Percentiles rank a stretch among this genome's conserved stretches.
Evolutionary conservation across 1,139 yeast genomes (phyloP).

Genomic region (Geotrichum klebahnii): DNA sequence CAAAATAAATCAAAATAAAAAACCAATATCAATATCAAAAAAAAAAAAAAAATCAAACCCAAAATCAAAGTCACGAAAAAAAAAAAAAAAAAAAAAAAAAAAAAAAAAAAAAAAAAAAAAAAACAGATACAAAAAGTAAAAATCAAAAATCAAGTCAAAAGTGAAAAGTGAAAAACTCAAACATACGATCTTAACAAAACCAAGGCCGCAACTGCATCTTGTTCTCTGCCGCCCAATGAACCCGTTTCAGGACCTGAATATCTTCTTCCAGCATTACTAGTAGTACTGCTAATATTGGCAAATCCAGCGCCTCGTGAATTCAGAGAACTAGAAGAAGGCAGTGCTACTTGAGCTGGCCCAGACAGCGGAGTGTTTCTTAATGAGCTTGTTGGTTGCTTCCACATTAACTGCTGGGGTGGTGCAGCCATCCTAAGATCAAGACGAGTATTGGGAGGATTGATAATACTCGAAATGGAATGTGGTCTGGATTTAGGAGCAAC

Average conservation of each 20-base stretch:
- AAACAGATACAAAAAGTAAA: slow-evolving; percentile 5
- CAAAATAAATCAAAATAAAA: no score
- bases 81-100: background rate
- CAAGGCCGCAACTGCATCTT: slow-evolving; percentile 22
- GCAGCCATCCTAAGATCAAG: background rate
- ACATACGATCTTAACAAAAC: slow-evolving; percentile 17
- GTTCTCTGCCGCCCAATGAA: slow-evolving; percentile 9
- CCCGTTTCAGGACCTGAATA: no score
- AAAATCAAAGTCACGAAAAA: background rate
- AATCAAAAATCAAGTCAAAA: background rate
- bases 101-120: background rate
- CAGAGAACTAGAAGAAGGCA: no score
- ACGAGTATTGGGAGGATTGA: slow-evolving; percentile 6
- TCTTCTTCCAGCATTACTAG: no score
- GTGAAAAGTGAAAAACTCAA: no score
- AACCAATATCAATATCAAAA: background rate
- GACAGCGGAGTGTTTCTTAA: slow-evolving; percentile 5
- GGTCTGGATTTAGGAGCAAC: no score
- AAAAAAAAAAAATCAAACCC: background rate
- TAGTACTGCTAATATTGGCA: no score
- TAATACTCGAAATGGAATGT: no score
- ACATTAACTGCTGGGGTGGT: background rate
- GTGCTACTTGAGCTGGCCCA: no score
- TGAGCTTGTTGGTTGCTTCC: slow-evolving; percentile 3
- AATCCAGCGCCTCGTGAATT: no score